Evolutionary conservation across 1,284 basidiomycete species (phyloP), one percentile per base, ranked within the genome.

Genomic region (Pseudozyma tsukubaensis): DNA sequence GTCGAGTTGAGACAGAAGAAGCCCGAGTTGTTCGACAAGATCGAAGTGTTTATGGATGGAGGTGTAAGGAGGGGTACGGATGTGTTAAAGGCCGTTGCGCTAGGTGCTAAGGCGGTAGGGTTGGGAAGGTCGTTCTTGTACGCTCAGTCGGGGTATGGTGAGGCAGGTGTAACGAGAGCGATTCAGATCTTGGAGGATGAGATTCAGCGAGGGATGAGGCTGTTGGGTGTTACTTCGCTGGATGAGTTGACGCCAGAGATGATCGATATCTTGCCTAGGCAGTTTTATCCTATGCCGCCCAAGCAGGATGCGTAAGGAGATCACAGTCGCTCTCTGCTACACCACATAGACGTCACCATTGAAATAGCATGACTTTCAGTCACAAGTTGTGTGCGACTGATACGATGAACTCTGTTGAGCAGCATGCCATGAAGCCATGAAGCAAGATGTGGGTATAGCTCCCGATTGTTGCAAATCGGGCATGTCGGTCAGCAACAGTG

Each of bases 91-190:
- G 94, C 94, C 0, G 85, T 97, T 2, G 95, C 93, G 75, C 87
- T 97, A 40, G 74, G 78, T 16, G 95, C 94, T 1, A 91, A 87
- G 72, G 94, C 92, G 4, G 94, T 96, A 7, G 94, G 95, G 1
- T 86, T 97, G 24, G 94, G 94, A 0, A 89, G 94, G 32, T 89
- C 92, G 0, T 94, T 96, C 87, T 87, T 97, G n/a, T 95, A 92
- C 79, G 93, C 92, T 1, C 93, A 95, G 86, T 92, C 92, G 88
- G 92, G 92, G 5, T 95, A 93, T 62, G 94, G 93, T 1, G 89
- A 91, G 72, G 88, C 89, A 10, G 94, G 94, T 1, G 93, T 94
- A 13, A 87, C 90, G 40, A 92, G 92, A 81, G 88, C 91, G 34
- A 88, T 86, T 14, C 81, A 85, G n/a, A 87, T 96, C 44, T 85